Conservation (phyloP, 2,329 filamentous ascomycete species). For the Xylariales sp. region DNA sequence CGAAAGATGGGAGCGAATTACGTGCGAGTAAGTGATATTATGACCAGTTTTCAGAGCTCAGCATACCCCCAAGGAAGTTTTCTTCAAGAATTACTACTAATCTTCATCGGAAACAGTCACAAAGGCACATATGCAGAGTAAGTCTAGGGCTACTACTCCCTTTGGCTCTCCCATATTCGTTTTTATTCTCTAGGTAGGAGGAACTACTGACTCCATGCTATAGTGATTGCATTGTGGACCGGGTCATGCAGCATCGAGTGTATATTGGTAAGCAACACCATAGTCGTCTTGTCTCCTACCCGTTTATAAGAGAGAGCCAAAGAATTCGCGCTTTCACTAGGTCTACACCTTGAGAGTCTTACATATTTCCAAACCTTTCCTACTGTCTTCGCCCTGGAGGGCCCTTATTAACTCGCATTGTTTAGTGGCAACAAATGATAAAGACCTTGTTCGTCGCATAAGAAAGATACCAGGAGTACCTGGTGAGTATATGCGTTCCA, state of each 20-base stretch:
- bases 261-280: slow-evolving; percentile 35
- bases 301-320: slow-evolving; percentile 1
- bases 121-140: slow-evolving; percentile 42
- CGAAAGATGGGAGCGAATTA: slow-evolving; percentile 85
- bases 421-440: slow-evolving; percentile 73
- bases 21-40: slow-evolving; percentile 84
- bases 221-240: slow-evolving; percentile 44
- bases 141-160: slow-evolving; percentile 4
- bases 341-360: not conserved
- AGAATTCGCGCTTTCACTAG: not conserved
- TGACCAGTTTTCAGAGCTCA: not conserved
- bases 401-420: slow-evolving; percentile 4
- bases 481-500: slow-evolving; percentile 45
- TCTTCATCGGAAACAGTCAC: slow-evolving; percentile 21
- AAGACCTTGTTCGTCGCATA: slow-evolving; percentile 83
- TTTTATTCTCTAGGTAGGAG: not conserved
- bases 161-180: not conserved
- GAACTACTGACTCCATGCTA: slow-evolving; percentile 9
- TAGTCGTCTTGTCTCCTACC: not conserved
- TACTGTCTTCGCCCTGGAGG: not conserved
- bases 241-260: slow-evolving; percentile 44
- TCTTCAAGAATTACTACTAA: slow-evolving; percentile 7
- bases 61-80: not conserved
- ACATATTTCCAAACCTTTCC: not conserved
- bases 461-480: slow-evolving; percentile 80